Evolutionary conservation across 495 filamentous ascomycete genomes (phyloP), one percentile per base, ranked within the genome.

Genomic region (Glutinoglossum americanum): DNA sequence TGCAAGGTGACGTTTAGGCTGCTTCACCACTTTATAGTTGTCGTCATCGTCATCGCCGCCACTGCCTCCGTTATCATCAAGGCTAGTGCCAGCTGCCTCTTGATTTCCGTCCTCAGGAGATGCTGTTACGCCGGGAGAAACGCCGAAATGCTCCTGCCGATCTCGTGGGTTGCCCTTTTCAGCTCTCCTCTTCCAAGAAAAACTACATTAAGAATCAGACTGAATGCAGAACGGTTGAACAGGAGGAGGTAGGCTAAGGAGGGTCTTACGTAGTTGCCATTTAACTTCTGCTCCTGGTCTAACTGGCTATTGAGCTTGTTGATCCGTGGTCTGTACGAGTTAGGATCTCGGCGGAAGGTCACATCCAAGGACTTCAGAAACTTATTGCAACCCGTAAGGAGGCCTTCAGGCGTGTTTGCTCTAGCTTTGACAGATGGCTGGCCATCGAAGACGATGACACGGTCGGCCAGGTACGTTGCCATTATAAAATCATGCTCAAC

Each of bases 401-500:
- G 75, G 57, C 84, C 88, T 72, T 97, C 88, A 25, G 92, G 93
- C 53, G 76, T 72, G 70, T 94, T 94, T 48, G 92, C 92, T 53
- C 78, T 83, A 39, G 92, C 82, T 60, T 95, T 76, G 59, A 94
- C 72, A 64, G 88, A 92, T 15, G 93, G 89, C 70, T 89, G 66
- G 62, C 92, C 92, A 66, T 95, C 92, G 65, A 98, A 98, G 61
- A 97, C 92, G 66, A 98, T 97, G 65, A 98, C 92, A 63, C 90
- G 85, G 65, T 98, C 92, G 44, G 93, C 92, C 21, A 97, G 80
- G 69, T 98, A 98, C 19, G 92, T 85, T 30, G 88, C 89, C 92
- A 97, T 97, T 74, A 96, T 97, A 74, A 98, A 97, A 80, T 98
- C 93, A 83, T 98, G 92, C 80, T 98, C 92, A 64, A 97, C 92